Base-by-base conservation (phyloP, 768 basidiomycete species). In the Boletus reticuloceps region DNA sequence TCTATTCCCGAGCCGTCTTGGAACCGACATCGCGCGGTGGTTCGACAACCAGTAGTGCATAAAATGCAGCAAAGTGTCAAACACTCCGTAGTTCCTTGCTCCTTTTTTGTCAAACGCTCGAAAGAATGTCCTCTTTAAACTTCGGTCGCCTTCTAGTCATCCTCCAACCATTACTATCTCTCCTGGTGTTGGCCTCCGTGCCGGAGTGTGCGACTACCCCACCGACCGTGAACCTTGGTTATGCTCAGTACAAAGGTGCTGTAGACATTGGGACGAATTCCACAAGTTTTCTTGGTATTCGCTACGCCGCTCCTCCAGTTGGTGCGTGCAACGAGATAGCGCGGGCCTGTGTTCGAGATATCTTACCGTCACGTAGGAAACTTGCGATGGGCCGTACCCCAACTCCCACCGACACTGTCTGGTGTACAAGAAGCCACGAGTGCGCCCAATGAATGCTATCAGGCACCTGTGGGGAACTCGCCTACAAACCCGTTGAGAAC, bases 181-280 rank as follows among this genome's bases (percentile, higher is more conserved):
- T 54, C n/a, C 50, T 34, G 20, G 29, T 34, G 13, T 31, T 38
- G 34, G 34, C 14, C 34, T 11, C 34, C 11, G 34, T 36, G 34
- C 12, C 14, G 5, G 34, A 36, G 12, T 36, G 5, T 17, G 22
- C 22, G 31, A 46, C n/a, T 29, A 20, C n/a, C 13, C 10, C 43
- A 20, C 52, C 51, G 27, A 31, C 12, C 16, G 51, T 54, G 22
- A 2, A 56, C 27, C 32, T 56, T 17, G 51, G 55, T n/a, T 56
- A 54, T 17, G 53, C 53, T 12, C 52, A n/a, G 19, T 56, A 56
- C 27, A 45, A 55, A 42, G 55, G 52, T n/a, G 32, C 51, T 13
- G 1, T 36, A 31, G 16, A 56, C 10, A 17, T 22, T 14, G 17
- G 9, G 8, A 55, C 52, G 1, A 47, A 55, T 32, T 54, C 19